A percentile compares a stretch with the other conserved stretches of the same genome.
These are phyloP conservation scores for Aspergillus bertholletiae DNA, from an alignment of 495 filamentous ascomycete genomes.

Conservation along the genomic window DNA sequence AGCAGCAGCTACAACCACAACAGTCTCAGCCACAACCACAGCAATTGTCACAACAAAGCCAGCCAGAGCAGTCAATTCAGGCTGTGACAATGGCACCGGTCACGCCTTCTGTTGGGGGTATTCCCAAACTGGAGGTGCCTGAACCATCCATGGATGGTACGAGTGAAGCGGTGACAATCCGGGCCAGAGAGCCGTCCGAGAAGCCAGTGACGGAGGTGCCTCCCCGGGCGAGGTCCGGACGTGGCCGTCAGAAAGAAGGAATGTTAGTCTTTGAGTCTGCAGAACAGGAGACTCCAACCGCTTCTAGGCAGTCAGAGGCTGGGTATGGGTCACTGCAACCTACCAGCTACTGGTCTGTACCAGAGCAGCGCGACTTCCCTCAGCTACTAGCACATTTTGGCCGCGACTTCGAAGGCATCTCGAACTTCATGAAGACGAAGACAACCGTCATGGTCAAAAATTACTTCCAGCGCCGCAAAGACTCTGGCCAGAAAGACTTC, in stretches of 20 bases:
- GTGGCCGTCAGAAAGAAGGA: slow-evolving; percentile 36
- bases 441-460: slow-evolving; percentile 97
- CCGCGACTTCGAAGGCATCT: slow-evolving; percentile 82
- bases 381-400: slow-evolving; percentile 76
- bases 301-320: slow-evolving; percentile 24
- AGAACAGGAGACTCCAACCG: slow-evolving; percentile 31
- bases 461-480: slow-evolving; percentile 76
- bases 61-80: slow-evolving; percentile 4
- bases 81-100: slow-evolving; percentile 15
- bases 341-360: slow-evolving; percentile 97
- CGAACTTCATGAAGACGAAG: slow-evolving; percentile 83
- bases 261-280: slow-evolving; percentile 42
- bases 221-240: slow-evolving; percentile 28
- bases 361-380: slow-evolving; percentile 81
- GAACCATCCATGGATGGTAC: slow-evolving; percentile 27
- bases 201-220: slow-evolving; percentile 19
- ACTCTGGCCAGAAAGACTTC: slow-evolving; percentile 64
- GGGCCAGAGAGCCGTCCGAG: slow-evolving; percentile 23
- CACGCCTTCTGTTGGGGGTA: slow-evolving; percentile 17
- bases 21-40: neutral
- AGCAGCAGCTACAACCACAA: slow-evolving; percentile 5
- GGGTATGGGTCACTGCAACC: slow-evolving; percentile 56
- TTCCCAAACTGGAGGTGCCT: slow-evolving; percentile 31
- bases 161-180: slow-evolving; percentile 13
- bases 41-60: slow-evolving; percentile 9